phyloP scores from a whole-genome alignment of 1,284 basidiomycete species.

The Cystobasidiaceae sp. region DNA sequence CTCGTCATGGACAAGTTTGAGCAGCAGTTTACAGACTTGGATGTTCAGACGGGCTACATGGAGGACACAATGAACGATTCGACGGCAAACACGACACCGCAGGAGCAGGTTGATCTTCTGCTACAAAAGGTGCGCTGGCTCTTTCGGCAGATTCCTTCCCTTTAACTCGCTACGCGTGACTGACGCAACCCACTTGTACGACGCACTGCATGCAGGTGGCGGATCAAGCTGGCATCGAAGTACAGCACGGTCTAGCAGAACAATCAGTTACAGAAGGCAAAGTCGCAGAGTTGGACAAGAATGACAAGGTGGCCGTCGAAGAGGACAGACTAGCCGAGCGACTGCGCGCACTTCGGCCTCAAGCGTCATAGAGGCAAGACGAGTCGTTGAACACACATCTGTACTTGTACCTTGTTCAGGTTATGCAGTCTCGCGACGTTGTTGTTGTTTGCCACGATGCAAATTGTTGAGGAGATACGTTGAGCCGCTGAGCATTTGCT shows the following conservation, averaged over 20 bases:
- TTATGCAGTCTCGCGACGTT: too few relatives aligned
- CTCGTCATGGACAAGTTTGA: constrained; percentile 99
- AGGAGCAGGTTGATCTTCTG: constrained; percentile 91
- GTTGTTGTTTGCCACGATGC: too few relatives aligned
- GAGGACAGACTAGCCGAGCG: constrained; percentile 74
- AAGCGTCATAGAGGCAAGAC: neutral
- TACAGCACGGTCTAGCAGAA: constrained; percentile 64
- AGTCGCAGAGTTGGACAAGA: constrained; percentile 47
- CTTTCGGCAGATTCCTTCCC: too few relatives aligned
- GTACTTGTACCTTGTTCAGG: too few relatives aligned
- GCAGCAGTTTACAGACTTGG: constrained; percentile 88
- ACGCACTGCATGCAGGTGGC: constrained; percentile 67
- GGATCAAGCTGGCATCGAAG: constrained; percentile 93
- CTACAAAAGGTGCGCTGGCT: constrained; percentile 66
- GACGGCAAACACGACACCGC: constrained; percentile 86
- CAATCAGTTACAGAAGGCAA: constrained; percentile 48
- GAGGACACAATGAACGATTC: constrained; percentile 93
- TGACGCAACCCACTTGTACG: too few relatives aligned
- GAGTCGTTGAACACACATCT: too few relatives aligned
- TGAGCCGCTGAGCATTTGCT: too few relatives aligned
- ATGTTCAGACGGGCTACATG: constrained; percentile 98
- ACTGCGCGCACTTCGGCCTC: constrained; percentile 69
- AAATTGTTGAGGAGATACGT: too few relatives aligned
- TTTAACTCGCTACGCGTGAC: too few relatives aligned
- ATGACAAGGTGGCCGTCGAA: constrained; percentile 56